Evolutionary conservation across 129 eudicot genomes (phyloP), one percentile per base, ranked within the genome.

Genomic region (Artemisia tridentata): DNA sequence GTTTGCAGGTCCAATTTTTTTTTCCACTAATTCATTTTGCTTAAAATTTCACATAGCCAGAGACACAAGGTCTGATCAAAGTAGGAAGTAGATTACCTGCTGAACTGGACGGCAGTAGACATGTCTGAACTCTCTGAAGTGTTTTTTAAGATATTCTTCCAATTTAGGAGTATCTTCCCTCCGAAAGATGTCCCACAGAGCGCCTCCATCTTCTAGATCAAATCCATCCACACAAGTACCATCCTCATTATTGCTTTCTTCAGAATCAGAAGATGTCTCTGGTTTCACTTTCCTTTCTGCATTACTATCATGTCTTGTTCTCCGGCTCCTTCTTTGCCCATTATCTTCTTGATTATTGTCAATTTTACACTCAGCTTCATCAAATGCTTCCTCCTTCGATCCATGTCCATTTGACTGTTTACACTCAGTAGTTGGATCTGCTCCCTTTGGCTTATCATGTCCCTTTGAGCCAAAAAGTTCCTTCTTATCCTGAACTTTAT

Each of bases 151-250:
- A 78, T 88, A 88, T 71, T 79, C 84, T 76, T 88, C 79, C 29
- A 88, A 67, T 67, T 76, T 88, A 25, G 91, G 84, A 41, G 85
- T 79, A 79, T 88, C 96, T 76, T 88, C 74, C 61, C 96, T 67
- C 83, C 96, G 49, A 52, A 88, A 88, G 27, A 88, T 88, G 63
- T 88, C 88, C 96, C 96, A 88, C 23, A 88, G 6, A 41, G 96
- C 91, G 53, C 91, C 91, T n/a, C 83, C 95, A 25, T 79, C 86
- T 51, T 7, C 80, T 27, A 79, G 13, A 66, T 73, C 68, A 20
- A 48, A 70, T 51, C 63, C 75, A 46, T 75, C 70, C 46, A 47
- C 72, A 69, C 71, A 77, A 16, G 17, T n/a, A 45, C 72, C 76
- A 70, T 60, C 31, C 56, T 17, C 15, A 10, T 76, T n/a, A 59